Percentiles rank a stretch among this genome's conserved stretches.
Conservation (phyloP, 2,329 filamentous ascomycete genomes). For the Pyrenochaeta sp. region DNA sequence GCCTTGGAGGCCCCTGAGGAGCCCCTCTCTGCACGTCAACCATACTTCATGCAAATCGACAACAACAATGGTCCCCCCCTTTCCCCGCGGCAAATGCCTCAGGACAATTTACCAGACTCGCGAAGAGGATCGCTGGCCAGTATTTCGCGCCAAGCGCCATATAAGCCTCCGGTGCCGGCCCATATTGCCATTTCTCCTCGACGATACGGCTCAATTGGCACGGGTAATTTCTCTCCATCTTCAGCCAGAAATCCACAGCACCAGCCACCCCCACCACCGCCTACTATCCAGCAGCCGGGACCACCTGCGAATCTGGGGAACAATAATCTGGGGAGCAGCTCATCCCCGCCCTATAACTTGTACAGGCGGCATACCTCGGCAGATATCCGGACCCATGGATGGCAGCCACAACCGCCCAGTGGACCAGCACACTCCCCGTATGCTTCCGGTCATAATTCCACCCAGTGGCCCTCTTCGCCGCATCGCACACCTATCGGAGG, state of each 20-base stretch:
- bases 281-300: slow-evolving; percentile 68
- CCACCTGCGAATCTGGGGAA: slow-evolving; percentile 57
- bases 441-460: slow-evolving; percentile 66
- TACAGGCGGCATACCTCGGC: slow-evolving; percentile 90
- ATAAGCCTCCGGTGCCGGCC: slow-evolving; percentile 81
- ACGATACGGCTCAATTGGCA: slow-evolving; percentile 86
- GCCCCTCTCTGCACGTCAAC: slow-evolving; percentile 62
- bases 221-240: slow-evolving; percentile 72
- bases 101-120: slow-evolving; percentile 71
- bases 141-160: slow-evolving; percentile 66
- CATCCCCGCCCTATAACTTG: slow-evolving; percentile 70
- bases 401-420: slow-evolving; percentile 64
- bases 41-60: slow-evolving; percentile 53
- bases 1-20: slow-evolving; percentile 70
- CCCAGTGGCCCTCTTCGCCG: slow-evolving; percentile 73
- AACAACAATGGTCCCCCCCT: slow-evolving; percentile 70
- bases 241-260: slow-evolving; percentile 76
- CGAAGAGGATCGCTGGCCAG: slow-evolving; percentile 71
- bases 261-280: slow-evolving; percentile 69
- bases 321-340: slow-evolving; percentile 52
- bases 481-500: slow-evolving; percentile 54
- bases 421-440: slow-evolving; percentile 68
- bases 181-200: slow-evolving; percentile 80
- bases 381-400: slow-evolving; percentile 79
- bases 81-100: slow-evolving; percentile 84